phyloP scores from a whole-genome alignment of 1,284 basidiomycete species.

The Tilletia indica region DNA sequence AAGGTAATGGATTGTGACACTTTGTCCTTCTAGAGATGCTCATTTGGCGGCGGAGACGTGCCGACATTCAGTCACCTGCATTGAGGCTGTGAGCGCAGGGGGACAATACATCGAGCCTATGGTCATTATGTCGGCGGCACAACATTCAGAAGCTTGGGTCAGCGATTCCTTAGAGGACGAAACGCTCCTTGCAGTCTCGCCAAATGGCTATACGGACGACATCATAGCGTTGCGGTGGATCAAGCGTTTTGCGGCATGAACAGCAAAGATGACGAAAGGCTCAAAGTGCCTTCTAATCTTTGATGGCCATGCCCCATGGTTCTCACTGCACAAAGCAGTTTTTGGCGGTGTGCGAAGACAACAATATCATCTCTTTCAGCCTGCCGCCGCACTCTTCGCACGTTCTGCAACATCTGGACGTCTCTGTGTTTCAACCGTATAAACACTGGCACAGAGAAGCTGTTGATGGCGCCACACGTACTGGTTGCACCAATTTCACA shows the following conservation, averaged over 20 bases:
- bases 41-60: neutral
- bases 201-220: constrained; percentile 3
- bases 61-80: neutral
- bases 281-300: neutral
- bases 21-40: neutral
- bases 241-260: neutral
- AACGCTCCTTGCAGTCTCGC: neutral
- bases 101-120: neutral
- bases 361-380: neutral
- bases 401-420: neutral
- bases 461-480: neutral
- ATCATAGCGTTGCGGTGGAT: neutral
- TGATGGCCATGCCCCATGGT: neutral
- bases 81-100: neutral
- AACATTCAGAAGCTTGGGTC: neutral
- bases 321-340: constrained; percentile 2
- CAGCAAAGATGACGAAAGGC: neutral
- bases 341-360: neutral
- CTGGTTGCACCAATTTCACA: neutral
- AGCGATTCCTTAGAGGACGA: neutral
- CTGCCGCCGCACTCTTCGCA: neutral
- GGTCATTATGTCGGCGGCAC: constrained; percentile 6
- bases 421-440: too few species aligned
- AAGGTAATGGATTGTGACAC: neutral
- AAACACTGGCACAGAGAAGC: neutral